A percentile compares a stretch with the other conserved stretches of the same genome.
Conservation (phyloP, 2,329 filamentous ascomycete genomes). For the Septoria linicola region DNA sequence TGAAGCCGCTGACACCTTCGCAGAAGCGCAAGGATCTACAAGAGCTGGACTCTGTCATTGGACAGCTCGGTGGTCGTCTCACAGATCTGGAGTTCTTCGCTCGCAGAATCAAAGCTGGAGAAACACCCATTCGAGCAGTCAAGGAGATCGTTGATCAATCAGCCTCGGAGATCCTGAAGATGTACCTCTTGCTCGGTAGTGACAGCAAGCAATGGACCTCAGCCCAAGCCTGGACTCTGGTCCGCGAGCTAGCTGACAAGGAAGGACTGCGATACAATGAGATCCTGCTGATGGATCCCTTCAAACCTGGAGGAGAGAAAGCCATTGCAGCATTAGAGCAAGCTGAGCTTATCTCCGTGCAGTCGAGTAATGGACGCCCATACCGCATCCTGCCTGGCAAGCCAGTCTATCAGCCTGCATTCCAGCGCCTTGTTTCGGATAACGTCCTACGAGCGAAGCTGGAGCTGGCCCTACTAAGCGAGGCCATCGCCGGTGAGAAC, state of each 20-base stretch:
- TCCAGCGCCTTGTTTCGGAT: slow-evolving; percentile 69
- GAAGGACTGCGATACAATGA: slow-evolving; percentile 79
- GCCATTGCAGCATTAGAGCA: slow-evolving; percentile 79
- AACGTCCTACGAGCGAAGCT: slow-evolving; percentile 70
- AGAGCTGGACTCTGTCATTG: slow-evolving; percentile 79
- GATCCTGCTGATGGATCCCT: slow-evolving; percentile 72
- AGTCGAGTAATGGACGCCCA: slow-evolving; percentile 71
- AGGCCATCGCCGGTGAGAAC: slow-evolving; percentile 70
- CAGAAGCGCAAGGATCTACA: slow-evolving; percentile 57
- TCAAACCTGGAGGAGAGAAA: slow-evolving; percentile 68
- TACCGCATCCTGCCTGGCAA: slow-evolving; percentile 75
- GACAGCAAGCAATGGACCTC: slow-evolving; percentile 68
- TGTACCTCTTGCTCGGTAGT: slow-evolving; percentile 71
- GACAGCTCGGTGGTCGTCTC: slow-evolving; percentile 81
- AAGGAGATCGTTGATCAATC: slow-evolving; percentile 86
- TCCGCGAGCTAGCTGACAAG: slow-evolving; percentile 71
- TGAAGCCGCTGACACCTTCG: slow-evolving; percentile 47
- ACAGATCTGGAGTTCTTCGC: slow-evolving; percentile 93
- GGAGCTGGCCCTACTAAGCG: slow-evolving; percentile 63
- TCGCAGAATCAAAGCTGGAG: slow-evolving; percentile 82
- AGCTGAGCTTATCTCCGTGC: slow-evolving; percentile 79
- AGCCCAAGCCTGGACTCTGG: slow-evolving; percentile 86
- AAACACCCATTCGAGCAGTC: slow-evolving; percentile 77
- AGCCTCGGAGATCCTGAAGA: slow-evolving; percentile 86
- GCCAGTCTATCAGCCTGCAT: slow-evolving; percentile 83